These are phyloP conservation scores for Venturia effusa DNA, from an alignment of 2,329 filamentous ascomycete species.

Conservation along the genomic window DNA sequence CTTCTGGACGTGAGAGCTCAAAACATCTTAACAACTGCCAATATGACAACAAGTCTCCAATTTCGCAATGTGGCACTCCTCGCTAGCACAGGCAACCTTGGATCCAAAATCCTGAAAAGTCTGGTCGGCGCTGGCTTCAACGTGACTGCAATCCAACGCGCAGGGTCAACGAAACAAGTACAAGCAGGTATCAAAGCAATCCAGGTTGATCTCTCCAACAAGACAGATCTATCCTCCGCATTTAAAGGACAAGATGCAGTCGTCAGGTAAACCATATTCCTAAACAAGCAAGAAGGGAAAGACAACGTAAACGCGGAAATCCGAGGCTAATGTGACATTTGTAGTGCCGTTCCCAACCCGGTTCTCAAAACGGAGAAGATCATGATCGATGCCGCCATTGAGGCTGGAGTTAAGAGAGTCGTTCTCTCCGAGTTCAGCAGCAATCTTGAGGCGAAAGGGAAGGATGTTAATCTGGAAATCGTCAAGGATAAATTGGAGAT, in stretches of 20 bases:
- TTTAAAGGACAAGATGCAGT: conserved; percentile 10
- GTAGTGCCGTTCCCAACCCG: conserved; percentile 4
- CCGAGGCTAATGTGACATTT: not conserved
- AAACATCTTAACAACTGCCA: too few relatives aligned
- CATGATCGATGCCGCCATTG: conserved; percentile 25
- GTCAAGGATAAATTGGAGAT: conserved; percentile 13
- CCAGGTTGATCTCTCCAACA: conserved; percentile 6
- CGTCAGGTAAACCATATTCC: not conserved
- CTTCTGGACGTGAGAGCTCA: too few relatives aligned
- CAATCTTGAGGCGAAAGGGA: conserved; percentile 11
- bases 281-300: too few relatives aligned
- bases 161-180: not conserved
- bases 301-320: too few relatives aligned
- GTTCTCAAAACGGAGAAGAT: conserved; percentile 10
- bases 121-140: conserved; percentile 2
- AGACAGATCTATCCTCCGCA: not conserved
- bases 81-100: conserved; percentile 8
- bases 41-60: not conserved
- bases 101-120: conserved; percentile 7
- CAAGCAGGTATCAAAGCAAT: not conserved
- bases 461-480: conserved; percentile 12
- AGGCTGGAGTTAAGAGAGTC: conserved; percentile 23
- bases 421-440: conserved; percentile 24
- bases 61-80: conserved; percentile 1
- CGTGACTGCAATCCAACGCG: conserved; percentile 6